Percentiles rank a stretch among this genome's conserved stretches.
phyloP scores from a whole-genome alignment of 2,329 filamentous ascomycete genomes.

The Arthrobotrys pseudoclavata region DNA sequence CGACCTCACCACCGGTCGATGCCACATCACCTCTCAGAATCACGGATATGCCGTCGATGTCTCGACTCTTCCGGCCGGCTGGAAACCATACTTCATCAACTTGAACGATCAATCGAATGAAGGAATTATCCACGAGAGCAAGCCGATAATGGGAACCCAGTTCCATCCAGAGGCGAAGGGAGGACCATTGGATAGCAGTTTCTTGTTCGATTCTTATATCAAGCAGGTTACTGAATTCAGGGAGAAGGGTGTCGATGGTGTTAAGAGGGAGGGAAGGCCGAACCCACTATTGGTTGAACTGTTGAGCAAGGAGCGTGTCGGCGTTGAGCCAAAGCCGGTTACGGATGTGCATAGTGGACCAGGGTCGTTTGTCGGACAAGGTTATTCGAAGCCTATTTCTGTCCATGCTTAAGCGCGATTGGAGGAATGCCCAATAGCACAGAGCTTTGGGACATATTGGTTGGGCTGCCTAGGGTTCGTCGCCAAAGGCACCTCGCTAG shows the following conservation, averaged over 20 bases:
- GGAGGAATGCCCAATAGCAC: not conserved
- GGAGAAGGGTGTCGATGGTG: conserved; percentile 48
- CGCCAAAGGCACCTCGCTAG: not conserved
- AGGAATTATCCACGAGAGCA: conserved; percentile 92
- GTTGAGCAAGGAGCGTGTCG: conserved; percentile 92
- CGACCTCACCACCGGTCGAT: conserved; percentile 93
- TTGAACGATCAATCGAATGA: conserved; percentile 98
- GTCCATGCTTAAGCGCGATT: conserved; percentile 14
- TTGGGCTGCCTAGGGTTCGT: not conserved
- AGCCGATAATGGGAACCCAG: conserved; percentile 97
- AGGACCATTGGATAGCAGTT: conserved; percentile 93
- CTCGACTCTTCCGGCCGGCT: conserved; percentile 83
- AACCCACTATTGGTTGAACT: conserved; percentile 90
- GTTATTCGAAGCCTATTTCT: conserved; percentile 39
- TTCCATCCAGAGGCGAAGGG: conserved; percentile 99
- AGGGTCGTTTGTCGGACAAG: conserved; percentile 43
- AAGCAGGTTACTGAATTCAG: conserved; percentile 85
- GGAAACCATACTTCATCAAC: conserved; percentile 99
- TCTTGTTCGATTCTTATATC: conserved; percentile 96
- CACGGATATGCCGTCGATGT: conserved; percentile 97
- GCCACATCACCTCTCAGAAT: conserved; percentile 99
- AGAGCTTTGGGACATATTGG: not conserved
- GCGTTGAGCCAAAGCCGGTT: conserved; percentile 79
- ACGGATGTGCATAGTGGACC: conserved; percentile 63
- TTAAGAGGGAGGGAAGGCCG: conserved; percentile 85